These are phyloP conservation scores for Suhomyces anneliseae DNA, from an alignment of 1,139 yeast species.

Conservation along the genomic window DNA sequence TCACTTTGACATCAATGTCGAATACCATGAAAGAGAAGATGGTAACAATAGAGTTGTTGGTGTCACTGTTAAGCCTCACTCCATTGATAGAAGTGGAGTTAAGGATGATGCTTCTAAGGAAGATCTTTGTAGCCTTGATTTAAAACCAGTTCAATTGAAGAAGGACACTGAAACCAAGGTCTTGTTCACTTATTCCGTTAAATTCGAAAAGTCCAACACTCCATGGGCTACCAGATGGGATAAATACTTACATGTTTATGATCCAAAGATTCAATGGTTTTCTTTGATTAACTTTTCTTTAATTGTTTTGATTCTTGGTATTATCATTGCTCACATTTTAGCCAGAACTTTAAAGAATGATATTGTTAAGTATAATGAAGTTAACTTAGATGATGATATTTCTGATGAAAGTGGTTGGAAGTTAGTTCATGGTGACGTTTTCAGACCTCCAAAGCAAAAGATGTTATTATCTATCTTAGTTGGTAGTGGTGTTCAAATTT, in stretches of 20 bases:
- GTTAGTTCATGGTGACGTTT: conserved; percentile 91
- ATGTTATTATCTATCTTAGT: conserved; percentile 75
- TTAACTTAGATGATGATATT: conserved; percentile 82
- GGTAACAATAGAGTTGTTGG: conserved; percentile 87
- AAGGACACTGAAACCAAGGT: conserved; percentile 34
- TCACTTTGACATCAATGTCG: conserved; percentile 76
- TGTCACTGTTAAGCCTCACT: conserved; percentile 70
- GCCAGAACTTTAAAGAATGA: conserved; percentile 81
- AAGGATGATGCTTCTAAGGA: conserved; percentile 25
- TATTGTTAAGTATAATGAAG: conserved; percentile 83
- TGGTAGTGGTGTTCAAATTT: conserved; percentile 87
- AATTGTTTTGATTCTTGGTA: conserved; percentile 73
- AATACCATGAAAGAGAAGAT: conserved; percentile 76
- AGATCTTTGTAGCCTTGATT: conserved; percentile 36
- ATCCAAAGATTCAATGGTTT: conserved; percentile 95
- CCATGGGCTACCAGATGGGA: conserved; percentile 99
- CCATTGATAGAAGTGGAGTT: conserved; percentile 49
- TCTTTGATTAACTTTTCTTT: conserved; percentile 82
- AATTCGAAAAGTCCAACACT: conserved; percentile 65
- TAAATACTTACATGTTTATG: conserved; percentile 86
- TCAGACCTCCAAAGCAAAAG: conserved; percentile 75
- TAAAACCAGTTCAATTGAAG: conserved; percentile 30
- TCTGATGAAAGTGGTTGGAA: conserved; percentile 98
- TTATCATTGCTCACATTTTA: conserved; percentile 78
- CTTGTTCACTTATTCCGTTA: conserved; percentile 46